Conservation (phyloP, 495 filamentous ascomycete genomes). For the Xylaria scruposa region DNA sequence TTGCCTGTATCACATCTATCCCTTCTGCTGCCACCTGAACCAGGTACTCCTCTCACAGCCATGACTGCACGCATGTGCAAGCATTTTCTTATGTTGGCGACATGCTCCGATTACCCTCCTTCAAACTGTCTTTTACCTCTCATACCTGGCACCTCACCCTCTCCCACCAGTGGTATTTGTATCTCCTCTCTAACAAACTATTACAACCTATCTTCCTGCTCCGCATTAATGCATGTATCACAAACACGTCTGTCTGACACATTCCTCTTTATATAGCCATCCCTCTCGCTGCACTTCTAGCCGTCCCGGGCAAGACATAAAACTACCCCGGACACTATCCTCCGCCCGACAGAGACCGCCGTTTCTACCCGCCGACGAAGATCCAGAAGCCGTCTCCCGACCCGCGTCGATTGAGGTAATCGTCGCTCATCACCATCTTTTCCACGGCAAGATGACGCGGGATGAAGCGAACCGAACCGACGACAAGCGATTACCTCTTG, state of each 20-base stretch:
- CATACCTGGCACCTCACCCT: background rate
- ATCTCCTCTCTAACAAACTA: background rate
- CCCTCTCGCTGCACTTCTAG: background rate
- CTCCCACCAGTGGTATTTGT: background rate
- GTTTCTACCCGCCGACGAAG: background rate
- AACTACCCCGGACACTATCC: background rate
- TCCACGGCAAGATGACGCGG: background rate
- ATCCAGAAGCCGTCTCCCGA: background rate
- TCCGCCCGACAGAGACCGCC: background rate
- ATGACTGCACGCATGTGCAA: too few species aligned
- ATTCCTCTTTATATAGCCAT: background rate
- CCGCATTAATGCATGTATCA: background rate
- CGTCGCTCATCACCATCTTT: slow-evolving; percentile 11
- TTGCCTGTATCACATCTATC: background rate
- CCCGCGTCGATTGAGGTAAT: background rate
- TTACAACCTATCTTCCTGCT: background rate
- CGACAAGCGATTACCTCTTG: slow-evolving; percentile 2
- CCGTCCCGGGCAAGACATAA: slow-evolving; percentile 2
- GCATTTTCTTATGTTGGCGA: background rate
- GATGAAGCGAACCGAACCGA: background rate
- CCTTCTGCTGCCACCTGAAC: background rate
- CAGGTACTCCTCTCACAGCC: background rate
- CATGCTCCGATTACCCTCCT: background rate
- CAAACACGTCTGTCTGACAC: background rate
- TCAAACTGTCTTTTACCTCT: background rate